phyloP scores from a whole-genome alignment of 441 rosid species.

The Gossypium aridum region DNA sequence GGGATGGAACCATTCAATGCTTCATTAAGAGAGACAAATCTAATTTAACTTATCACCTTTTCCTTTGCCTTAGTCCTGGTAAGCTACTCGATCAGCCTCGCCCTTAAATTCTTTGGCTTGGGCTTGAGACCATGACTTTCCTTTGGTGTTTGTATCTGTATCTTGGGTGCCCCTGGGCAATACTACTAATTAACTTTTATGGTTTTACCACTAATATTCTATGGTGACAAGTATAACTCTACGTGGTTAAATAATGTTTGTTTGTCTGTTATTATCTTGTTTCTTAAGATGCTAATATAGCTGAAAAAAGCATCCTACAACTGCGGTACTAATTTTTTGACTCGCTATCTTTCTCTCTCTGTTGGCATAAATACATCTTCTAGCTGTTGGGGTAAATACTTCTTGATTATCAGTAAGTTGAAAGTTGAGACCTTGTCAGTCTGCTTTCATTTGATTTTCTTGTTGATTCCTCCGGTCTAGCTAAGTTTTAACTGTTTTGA shows the following conservation, averaged over 20 bases:
- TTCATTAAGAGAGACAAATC: conserved; percentile 72
- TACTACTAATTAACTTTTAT: not conserved
- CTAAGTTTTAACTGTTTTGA: not conserved
- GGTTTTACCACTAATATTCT: not conserved
- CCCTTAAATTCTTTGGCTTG: not conserved
- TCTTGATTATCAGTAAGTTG: not conserved
- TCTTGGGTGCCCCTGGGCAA: not conserved
- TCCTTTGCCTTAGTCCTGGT: conserved; percentile 93
- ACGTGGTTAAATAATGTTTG: not conserved
- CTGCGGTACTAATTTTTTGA: not conserved
- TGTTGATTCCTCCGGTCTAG: not conserved
- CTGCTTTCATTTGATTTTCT: not conserved
- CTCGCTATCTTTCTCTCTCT: not conserved
- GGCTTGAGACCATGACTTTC: not conserved
- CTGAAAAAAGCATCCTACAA: not conserved
- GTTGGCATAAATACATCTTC: not conserved
- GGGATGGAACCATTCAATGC: conserved; percentile 29
- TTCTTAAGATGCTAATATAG: not conserved
- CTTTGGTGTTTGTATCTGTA: not conserved
- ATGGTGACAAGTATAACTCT: no score
- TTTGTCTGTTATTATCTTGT: not conserved
- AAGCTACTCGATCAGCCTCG: conserved; percentile 20
- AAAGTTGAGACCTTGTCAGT: not conserved
- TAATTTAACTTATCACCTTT: conserved; percentile 82
- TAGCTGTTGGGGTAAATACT: not conserved